Evolutionary conservation across 106 monocot species (phyloP).

Genomic region (Dendrobium huoshanense): DNA sequence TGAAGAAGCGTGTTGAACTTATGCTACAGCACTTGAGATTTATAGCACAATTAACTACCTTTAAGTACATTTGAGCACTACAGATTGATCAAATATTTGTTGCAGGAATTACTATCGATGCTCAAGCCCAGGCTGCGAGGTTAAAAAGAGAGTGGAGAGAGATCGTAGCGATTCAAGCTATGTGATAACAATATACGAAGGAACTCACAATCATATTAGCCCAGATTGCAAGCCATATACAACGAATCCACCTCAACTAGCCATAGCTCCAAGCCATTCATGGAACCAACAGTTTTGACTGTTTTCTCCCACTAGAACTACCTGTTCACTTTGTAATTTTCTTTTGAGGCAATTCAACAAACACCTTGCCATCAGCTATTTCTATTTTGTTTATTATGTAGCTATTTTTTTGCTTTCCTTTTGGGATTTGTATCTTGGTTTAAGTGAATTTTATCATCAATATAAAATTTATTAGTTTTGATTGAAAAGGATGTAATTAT

Average conservation of each 20-base stretch:
- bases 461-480: too few relatives aligned
- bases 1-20: too few relatives aligned
- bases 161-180: slow-evolving; percentile 7
- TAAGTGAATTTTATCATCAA: too few relatives aligned
- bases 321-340: too few relatives aligned
- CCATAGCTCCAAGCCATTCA: neutral
- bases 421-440: too few relatives aligned
- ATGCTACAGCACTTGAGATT: too few relatives aligned
- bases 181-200: slow-evolving; percentile 20
- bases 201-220: slow-evolving; percentile 19
- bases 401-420: too few relatives aligned
- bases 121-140: slow-evolving; percentile 13
- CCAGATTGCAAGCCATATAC: neutral
- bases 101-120: slow-evolving; percentile 27
- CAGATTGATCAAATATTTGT: neutral
- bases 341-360: too few relatives aligned
- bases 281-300: neutral
- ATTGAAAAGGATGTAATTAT: too few relatives aligned
- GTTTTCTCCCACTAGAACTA: too few relatives aligned
- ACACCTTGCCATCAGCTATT: too few relatives aligned
- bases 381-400: too few relatives aligned
- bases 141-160: slow-evolving; percentile 32
- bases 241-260: neutral
- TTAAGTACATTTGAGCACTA: neutral
- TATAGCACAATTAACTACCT: neutral